These are phyloP conservation scores for Euryodendron excelsum DNA, from an alignment of 148 eudicot species.

Conservation along the genomic window DNA sequence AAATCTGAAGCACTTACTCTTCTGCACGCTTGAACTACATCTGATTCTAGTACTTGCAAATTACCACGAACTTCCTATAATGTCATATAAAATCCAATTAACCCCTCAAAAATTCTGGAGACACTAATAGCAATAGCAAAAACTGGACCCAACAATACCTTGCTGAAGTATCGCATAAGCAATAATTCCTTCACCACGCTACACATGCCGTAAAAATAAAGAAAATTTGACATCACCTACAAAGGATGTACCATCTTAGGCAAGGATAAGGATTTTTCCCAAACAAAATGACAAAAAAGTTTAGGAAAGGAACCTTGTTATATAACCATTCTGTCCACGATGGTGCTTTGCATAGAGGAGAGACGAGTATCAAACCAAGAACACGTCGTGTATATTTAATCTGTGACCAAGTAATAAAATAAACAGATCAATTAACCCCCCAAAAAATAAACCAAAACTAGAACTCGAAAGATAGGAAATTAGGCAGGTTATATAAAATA, in stretches of 20 bases:
- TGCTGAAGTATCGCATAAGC: conserved; percentile 87
- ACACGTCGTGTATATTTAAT: conserved; percentile 68
- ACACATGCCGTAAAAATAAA: conserved; percentile 92
- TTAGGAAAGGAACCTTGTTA: conserved; percentile 64
- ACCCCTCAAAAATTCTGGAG: neutral
- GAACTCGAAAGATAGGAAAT: neutral
- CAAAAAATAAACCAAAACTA: conserved; percentile 7
- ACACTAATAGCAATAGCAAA: neutral
- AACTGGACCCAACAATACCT: conserved; percentile 44
- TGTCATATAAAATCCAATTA: conserved; percentile 14
- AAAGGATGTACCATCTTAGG: conserved; percentile 18
- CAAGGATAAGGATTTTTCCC: conserved; percentile 17
- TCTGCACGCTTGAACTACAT: conserved; percentile 69
- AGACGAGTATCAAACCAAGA: conserved; percentile 87
- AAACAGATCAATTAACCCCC: neutral
- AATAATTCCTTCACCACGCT: conserved; percentile 74
- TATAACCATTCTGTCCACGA: conserved; percentile 98
- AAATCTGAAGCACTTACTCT: conserved; percentile 49
- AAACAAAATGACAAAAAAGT: conserved; percentile 16
- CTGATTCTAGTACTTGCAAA: conserved; percentile 66
- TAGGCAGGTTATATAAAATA: neutral
- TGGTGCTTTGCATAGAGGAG: conserved; percentile 94
- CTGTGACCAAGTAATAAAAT: conserved; percentile 37
- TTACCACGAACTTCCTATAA: conserved; percentile 73
- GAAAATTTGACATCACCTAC: conserved; percentile 79